Evolutionary conservation across 2,329 filamentous ascomycete species (phyloP).

Genomic region (Tothia fuscella): DNA sequence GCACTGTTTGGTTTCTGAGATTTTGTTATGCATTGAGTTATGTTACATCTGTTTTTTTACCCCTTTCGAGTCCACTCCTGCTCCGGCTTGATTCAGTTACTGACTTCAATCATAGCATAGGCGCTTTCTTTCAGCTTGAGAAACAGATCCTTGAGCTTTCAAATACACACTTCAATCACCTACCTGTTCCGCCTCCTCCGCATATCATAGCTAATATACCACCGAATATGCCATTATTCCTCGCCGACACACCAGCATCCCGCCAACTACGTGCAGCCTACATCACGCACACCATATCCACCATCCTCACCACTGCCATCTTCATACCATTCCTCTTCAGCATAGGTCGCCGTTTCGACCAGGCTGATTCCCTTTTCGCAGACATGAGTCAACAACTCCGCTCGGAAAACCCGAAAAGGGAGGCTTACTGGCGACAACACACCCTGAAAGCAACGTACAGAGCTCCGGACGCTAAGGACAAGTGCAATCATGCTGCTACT

Average conservation of each 20-base stretch:
- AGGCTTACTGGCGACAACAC: constrained; percentile 47
- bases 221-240: constrained; percentile 40
- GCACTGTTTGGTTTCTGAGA: no score
- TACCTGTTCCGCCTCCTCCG: constrained; percentile 37
- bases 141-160: constrained; percentile 40
- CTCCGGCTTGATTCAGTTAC: no score
- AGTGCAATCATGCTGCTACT: constrained; percentile 42
- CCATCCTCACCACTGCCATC: constrained; percentile 42
- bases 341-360: constrained; percentile 40
- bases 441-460: constrained; percentile 46
- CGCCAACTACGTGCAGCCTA: constrained; percentile 42
- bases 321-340: constrained; percentile 49
- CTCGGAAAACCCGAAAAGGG: constrained; percentile 42
- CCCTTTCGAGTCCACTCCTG: neutral
- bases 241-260: constrained; percentile 40
- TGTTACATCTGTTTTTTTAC: neutral
- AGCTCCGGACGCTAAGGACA: constrained; percentile 42
- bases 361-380: constrained; percentile 43
- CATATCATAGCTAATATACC: constrained; percentile 41
- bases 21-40: no score
- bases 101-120: constrained; percentile 27
- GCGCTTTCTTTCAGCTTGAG: constrained; percentile 40
- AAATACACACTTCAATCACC: constrained; percentile 39
- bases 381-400: constrained; percentile 44
- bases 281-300: constrained; percentile 43